phyloP scores from a whole-genome alignment of 257 asterid genomes.

The Mentha longifolia region DNA sequence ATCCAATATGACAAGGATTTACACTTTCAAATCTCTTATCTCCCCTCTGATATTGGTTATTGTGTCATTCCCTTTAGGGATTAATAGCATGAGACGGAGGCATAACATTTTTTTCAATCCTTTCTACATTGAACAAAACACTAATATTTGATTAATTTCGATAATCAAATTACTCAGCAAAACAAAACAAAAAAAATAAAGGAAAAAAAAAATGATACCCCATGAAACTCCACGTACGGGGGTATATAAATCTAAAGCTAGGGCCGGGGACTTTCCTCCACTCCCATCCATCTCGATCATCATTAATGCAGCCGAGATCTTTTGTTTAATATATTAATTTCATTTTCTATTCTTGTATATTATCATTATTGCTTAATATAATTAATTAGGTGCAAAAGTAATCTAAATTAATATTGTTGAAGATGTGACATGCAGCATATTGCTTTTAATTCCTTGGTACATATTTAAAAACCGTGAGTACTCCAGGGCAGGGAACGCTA shows the following conservation, averaged over 20 bases:
- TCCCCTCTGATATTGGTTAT: too few relatives aligned
- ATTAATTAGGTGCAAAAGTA: background rate
- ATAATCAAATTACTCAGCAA: too few relatives aligned
- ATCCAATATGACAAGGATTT: too few relatives aligned
- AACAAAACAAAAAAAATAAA: too few relatives aligned
- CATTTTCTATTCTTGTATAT: background rate
- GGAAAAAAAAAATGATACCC: too few relatives aligned
- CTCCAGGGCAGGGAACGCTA: background rate
- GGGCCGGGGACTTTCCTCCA: background rate
- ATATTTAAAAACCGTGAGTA: slow-evolving; percentile 37
- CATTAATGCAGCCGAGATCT: background rate
- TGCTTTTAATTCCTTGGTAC: slow-evolving; percentile 30
- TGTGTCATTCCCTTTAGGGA: too few relatives aligned
- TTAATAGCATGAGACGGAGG: too few relatives aligned
- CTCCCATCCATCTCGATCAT: background rate
- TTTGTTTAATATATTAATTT: background rate
- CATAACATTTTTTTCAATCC: too few relatives aligned
- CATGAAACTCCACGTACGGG: too few relatives aligned
- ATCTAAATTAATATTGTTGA: too few relatives aligned
- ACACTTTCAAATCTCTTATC: too few relatives aligned
- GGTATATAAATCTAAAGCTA: background rate
- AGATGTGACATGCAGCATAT: background rate
- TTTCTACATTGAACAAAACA: background rate
- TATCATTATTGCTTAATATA: background rate
- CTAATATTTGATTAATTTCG: background rate